Evolutionary conservation across 768 basidiomycete genomes (phyloP).

Genomic region (Mycena latifolia): DNA sequence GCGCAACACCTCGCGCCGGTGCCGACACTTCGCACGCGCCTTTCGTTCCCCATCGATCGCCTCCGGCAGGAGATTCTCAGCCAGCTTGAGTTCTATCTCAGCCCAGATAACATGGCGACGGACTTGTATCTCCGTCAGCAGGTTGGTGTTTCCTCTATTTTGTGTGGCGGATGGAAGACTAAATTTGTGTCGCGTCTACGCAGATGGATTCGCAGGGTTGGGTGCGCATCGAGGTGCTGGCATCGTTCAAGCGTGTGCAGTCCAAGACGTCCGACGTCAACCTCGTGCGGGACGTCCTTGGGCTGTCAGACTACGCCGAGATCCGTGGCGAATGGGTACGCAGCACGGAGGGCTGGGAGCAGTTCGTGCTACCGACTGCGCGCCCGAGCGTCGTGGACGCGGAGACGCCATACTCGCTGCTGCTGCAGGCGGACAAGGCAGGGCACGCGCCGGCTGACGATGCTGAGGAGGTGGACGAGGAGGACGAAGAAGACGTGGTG

Average conservation of each 20-base stretch:
- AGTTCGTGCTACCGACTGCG: constrained; percentile 34
- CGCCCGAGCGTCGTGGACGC: constrained; percentile 30
- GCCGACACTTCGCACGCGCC: constrained; percentile 30
- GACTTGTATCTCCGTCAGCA: constrained; percentile 36
- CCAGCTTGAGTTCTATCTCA: constrained; percentile 37
- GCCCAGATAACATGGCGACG: constrained; percentile 37
- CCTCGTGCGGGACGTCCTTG: constrained; percentile 35
- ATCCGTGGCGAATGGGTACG: constrained; percentile 37
- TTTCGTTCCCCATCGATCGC: constrained; percentile 37
- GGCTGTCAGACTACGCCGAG: constrained; percentile 34
- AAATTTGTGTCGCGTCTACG: background rate
- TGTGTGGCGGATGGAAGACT: background rate
- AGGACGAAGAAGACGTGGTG: constrained; percentile 37
- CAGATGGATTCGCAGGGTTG: constrained; percentile 38
- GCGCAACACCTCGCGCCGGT: constrained; percentile 19
- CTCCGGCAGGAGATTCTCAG: constrained; percentile 35
- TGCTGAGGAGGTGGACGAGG: constrained; percentile 30
- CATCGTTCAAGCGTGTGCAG: constrained; percentile 37
- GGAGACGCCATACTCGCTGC: constrained; percentile 28
- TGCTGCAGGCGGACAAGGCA: constrained; percentile 30
- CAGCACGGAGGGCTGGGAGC: constrained; percentile 37
- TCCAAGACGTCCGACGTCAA: constrained; percentile 33
- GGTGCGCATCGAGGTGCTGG: constrained; percentile 34
- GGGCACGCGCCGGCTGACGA: constrained; percentile 15
- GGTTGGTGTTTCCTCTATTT: constrained; percentile 18